Evolutionary conservation across 2,329 filamentous ascomycete genomes (phyloP).

Genomic region (Aspergillus bombycis): DNA sequence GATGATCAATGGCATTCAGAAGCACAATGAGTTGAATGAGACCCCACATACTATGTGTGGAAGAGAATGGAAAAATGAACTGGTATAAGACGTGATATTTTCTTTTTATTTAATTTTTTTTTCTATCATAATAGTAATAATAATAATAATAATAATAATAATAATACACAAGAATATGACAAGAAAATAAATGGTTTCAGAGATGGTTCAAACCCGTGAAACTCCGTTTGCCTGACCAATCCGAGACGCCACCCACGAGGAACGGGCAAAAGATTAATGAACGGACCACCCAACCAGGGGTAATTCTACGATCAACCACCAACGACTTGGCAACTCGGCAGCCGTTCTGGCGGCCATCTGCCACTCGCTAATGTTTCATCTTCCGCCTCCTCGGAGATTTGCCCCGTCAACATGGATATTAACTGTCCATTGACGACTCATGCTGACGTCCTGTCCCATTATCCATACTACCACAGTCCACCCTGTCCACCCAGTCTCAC

Average conservation of each 20-base stretch:
- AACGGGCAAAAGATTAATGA: neutral
- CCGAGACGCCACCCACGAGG: neutral
- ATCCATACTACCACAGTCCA: neutral
- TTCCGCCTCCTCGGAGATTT: constrained; percentile 18
- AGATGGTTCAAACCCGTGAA: neutral
- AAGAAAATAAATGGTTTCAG: neutral
- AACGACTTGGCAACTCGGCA: constrained; percentile 24
- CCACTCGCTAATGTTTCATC: constrained; percentile 25
- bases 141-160: neutral
- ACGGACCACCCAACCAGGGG: constrained; percentile 13
- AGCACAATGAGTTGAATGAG: neutral
- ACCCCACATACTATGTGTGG: neutral
- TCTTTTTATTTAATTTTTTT: too few species aligned
- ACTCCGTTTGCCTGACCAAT: neutral
- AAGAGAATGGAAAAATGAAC: neutral
- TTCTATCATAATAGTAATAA: neutral
- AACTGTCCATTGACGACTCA: neutral
- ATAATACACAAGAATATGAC: neutral
- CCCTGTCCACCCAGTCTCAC: neutral
- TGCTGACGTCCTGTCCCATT: neutral
- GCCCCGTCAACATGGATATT: constrained; percentile 1
- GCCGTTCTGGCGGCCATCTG: constrained; percentile 7
- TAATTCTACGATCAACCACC: constrained; percentile 19
- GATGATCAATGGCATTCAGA: neutral
- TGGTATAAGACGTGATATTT: neutral